Percentiles rank a stretch among this genome's conserved stretches.
phyloP scores from a whole-genome alignment of 257 asterid genomes.

The Henckelia pumila region DNA sequence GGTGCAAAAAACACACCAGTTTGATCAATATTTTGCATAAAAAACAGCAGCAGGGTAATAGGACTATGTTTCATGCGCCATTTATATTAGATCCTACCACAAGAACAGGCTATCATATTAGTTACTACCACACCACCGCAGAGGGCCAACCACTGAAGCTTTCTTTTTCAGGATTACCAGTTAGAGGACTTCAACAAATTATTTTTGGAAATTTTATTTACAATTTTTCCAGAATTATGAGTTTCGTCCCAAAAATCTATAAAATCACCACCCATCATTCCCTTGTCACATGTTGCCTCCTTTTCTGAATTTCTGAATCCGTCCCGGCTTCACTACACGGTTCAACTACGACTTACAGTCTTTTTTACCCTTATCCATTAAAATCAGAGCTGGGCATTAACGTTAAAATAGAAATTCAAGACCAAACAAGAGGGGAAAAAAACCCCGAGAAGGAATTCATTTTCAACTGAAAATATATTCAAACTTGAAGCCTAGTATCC shows the following conservation, averaged over 20 bases:
- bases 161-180: not conserved
- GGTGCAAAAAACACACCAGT: not conserved
- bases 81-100: constrained; percentile 8
- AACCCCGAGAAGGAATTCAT: not conserved
- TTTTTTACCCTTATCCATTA: not conserved
- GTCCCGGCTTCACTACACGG: not conserved
- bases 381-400: not conserved
- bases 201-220: too few relatives aligned
- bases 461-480: not conserved
- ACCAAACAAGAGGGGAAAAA: not conserved
- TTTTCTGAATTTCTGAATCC: not conserved
- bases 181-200: not conserved
- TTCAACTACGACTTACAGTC: not conserved
- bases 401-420: not conserved
- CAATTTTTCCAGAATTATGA: not conserved
- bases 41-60: constrained; percentile 9
- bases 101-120: constrained; percentile 8
- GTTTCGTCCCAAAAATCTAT: not conserved
- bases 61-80: not conserved
- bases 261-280: not conserved
- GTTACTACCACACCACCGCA: not conserved
- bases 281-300: not conserved
- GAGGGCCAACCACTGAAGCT: not conserved
- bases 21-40: not conserved
- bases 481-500: constrained; percentile 6